Percentiles rank a stretch among this genome's conserved stretches.
Conservation (phyloP, 805 yeast species). For the Candida montana region DNA sequence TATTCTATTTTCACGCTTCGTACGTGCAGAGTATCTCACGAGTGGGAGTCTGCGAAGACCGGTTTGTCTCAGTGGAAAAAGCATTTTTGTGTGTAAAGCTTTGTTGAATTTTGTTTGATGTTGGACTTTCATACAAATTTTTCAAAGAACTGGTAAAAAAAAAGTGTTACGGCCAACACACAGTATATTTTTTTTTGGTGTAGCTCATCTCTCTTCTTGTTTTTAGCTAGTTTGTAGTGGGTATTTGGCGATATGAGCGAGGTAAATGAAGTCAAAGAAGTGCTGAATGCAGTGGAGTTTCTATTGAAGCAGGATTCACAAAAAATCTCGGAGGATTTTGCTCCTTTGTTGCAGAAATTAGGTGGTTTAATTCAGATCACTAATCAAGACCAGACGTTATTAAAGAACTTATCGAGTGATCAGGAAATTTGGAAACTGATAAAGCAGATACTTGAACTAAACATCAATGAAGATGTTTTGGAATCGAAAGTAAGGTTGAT, state of each 20-base stretch:
- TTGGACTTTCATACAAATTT: neutral
- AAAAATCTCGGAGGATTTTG: neutral
- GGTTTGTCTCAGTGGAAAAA: slow-evolving; percentile 8
- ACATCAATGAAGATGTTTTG: neutral
- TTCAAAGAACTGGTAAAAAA: neutral
- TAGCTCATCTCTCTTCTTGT: neutral
- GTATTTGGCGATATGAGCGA: neutral
- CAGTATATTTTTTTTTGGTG: neutral
- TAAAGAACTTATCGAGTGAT: neutral
- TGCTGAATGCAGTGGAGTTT: neutral
- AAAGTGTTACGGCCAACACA: neutral
- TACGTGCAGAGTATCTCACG: slow-evolving; percentile 40
- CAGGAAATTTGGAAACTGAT: neutral
- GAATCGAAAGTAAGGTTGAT: slow-evolving; percentile 29
- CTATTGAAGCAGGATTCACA: neutral
- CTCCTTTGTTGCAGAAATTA: neutral
- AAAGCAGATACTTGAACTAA: neutral
- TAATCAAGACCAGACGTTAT: neutral
- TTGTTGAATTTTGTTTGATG: neutral
- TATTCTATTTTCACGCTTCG: slow-evolving; percentile 50
- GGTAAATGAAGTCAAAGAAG: neutral
- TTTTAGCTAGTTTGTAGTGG: neutral
- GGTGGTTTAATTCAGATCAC: neutral
- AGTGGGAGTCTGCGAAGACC: slow-evolving; percentile 21
- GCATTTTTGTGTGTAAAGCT: slow-evolving; percentile 5